These are phyloP conservation scores for Rhamnella rubrinervis DNA, from an alignment of 331 rosid species.

Conservation along the genomic window DNA sequence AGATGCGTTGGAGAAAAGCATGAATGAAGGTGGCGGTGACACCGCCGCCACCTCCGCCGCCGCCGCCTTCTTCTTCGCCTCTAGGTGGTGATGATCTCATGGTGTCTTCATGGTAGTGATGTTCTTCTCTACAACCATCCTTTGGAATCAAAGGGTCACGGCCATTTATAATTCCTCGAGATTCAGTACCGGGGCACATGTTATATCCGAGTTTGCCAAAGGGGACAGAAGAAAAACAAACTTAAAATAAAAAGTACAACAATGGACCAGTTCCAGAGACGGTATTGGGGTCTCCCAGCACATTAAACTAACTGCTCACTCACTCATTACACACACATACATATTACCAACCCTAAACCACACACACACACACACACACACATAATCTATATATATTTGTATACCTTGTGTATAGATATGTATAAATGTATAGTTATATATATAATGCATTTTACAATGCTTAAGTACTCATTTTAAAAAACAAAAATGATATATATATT, in stretches of 20 bases:
- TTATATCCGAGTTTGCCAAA: constrained; percentile 17
- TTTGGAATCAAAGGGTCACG: constrained; percentile 37
- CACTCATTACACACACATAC: too few relatives aligned
- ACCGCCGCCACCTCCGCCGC: background rate
- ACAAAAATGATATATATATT: background rate
- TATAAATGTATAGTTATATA: too few relatives aligned
- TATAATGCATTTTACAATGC: too few relatives aligned
- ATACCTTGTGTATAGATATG: too few relatives aligned
- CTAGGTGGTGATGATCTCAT: constrained; percentile 24
- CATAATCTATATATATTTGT: too few relatives aligned
- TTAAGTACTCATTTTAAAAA: too few relatives aligned
- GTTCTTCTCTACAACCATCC: constrained; percentile 27
- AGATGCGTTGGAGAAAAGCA: constrained; percentile 36
- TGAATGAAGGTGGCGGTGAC: constrained; percentile 24
- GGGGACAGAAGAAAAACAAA: constrained; percentile 19
- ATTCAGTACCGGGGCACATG: constrained; percentile 79
- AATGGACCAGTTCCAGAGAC: constrained; percentile 37
- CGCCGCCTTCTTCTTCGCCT: background rate
- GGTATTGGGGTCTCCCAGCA: constrained; percentile 15
- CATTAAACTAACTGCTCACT: too few relatives aligned
- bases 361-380: too few relatives aligned
- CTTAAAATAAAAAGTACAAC: constrained; percentile 17
- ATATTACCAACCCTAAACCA: background rate
- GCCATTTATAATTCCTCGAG: constrained; percentile 72
- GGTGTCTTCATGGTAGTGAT: constrained; percentile 32